Percentiles rank a stretch among this genome's conserved stretches.
These are phyloP conservation scores for Neurospora sp. DNA, from an alignment of 2,329 filamentous ascomycete species.

Conservation along the genomic window DNA sequence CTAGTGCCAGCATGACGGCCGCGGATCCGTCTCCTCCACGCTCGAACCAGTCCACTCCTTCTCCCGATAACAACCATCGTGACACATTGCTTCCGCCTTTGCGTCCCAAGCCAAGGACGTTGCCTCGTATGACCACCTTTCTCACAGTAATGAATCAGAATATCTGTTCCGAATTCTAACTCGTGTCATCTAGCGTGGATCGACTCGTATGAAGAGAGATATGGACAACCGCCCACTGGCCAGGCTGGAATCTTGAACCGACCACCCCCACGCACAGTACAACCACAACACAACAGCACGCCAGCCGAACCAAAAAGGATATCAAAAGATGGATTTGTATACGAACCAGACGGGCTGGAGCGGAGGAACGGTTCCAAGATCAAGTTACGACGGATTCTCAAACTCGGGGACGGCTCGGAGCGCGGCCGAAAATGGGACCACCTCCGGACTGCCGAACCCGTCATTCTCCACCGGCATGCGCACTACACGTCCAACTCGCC, in stretches of 20 bases:
- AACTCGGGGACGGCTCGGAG: slow-evolving; percentile 34
- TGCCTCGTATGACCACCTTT: slow-evolving; percentile 21
- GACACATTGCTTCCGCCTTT: neutral
- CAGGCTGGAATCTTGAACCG: slow-evolving; percentile 30
- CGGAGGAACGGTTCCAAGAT: slow-evolving; percentile 17
- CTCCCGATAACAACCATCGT: neutral
- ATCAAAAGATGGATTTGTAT: slow-evolving; percentile 39
- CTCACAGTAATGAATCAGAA: neutral
- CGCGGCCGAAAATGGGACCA: slow-evolving; percentile 51
- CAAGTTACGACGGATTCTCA: slow-evolving; percentile 37
- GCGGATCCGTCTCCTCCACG: slow-evolving; percentile 11
- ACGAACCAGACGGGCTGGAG: slow-evolving; percentile 28
- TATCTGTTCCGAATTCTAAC: slow-evolving; percentile 1
- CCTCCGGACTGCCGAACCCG: slow-evolving; percentile 46
- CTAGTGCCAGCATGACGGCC: slow-evolving; percentile 12
- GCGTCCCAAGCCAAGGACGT: slow-evolving; percentile 10
- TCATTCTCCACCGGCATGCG: slow-evolving; percentile 43
- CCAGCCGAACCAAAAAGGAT: slow-evolving; percentile 32
- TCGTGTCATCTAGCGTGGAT: slow-evolving; percentile 33
- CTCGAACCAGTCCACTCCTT: slow-evolving; percentile 11
- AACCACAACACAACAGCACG: slow-evolving; percentile 32
- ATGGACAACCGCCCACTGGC: slow-evolving; percentile 28
- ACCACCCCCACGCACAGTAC: slow-evolving; percentile 27
- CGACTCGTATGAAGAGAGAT: slow-evolving; percentile 34
- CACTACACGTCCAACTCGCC: slow-evolving; percentile 32